Evolutionary conservation across 2,329 filamentous ascomycete genomes (phyloP).

Genomic region (Diaporthe nobilis): DNA sequence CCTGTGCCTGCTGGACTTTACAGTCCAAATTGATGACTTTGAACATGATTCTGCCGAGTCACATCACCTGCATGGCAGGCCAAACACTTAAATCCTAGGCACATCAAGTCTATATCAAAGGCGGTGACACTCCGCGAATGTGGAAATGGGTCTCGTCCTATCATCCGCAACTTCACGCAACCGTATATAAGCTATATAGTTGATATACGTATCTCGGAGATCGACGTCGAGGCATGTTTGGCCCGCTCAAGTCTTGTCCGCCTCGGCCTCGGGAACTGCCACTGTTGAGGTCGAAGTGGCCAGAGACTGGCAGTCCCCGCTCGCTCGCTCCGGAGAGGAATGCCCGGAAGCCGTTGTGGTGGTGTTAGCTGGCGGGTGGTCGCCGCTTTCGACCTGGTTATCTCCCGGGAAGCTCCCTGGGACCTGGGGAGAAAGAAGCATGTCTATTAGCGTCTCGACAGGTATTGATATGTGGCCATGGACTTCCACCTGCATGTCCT

Average conservation of each 20-base stretch:
- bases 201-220: neutral
- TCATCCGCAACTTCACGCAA: neutral
- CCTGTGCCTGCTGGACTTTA: too few species aligned
- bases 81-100: neutral
- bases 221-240: neutral
- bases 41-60: too few species aligned
- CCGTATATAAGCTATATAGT: neutral
- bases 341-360: too few species aligned
- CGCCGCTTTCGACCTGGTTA: too few species aligned
- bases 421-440: neutral
- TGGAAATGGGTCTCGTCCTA: too few species aligned
- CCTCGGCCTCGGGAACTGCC: too few species aligned
- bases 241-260: neutral
- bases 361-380: too few species aligned
- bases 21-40: too few species aligned
- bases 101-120: neutral
- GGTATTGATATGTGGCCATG: slow-evolving; percentile 6
- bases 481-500: slow-evolving; percentile 5
- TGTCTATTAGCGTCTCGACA: slow-evolving; percentile 5
- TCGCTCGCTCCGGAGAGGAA: neutral
- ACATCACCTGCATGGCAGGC: neutral
- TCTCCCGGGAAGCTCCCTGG: neutral
- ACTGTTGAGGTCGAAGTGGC: neutral
- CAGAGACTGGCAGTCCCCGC: neutral
- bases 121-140: neutral